Evolutionary conservation across 2,329 filamentous ascomycete species (phyloP), one percentile per base, ranked within the genome.

Genomic region (Penicillium sp.): DNA sequence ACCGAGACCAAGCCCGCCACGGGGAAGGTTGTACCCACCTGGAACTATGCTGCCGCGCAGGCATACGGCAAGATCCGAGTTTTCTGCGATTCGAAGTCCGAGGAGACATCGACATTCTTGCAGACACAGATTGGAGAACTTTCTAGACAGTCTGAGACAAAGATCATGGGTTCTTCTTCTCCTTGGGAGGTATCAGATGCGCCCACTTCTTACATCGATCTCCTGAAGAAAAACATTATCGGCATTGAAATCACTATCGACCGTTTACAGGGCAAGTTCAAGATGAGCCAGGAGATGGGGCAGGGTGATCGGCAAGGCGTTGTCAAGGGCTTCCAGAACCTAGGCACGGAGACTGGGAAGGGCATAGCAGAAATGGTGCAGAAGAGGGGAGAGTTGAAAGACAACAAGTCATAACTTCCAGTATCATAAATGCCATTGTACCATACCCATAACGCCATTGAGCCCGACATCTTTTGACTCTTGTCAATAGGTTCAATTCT

Each of bases 11-110:
- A 90, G 70, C 88, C 87, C 0, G 71, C 70, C 0, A 88, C 84
- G 0, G 88, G 83, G 8, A 91, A 90, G 66, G 88, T 90, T 0
- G 88, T 89, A 3, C 88, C 88, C 0, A 91, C 88, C 0, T 91
- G 88, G 89, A 88, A 91, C 73, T 91, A 91, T 68, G 80, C 86
- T 0, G 87, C 88, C 0, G 88, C 83, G 0, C 86, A 91, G 73
- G 86, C 79, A 0, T 90, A 90, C 67, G 88, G 88, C 1, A 81
- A 74, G 3, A 84, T 85, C 1, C 84, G 65, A 0, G 73, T 90
- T 2, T 85, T 82, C 66, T 83, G 77, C 61, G 84, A 90, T 61
- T 70, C 82, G 13, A 80, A 81, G 56, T 72, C 80, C 0, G 69
- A 76, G 0, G 79, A 82, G 23, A 85, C 85, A 0, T 69, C 71